phyloP scores from a whole-genome alignment of 768 basidiomycete genomes.

The Macrolepiota fuliginosa region DNA sequence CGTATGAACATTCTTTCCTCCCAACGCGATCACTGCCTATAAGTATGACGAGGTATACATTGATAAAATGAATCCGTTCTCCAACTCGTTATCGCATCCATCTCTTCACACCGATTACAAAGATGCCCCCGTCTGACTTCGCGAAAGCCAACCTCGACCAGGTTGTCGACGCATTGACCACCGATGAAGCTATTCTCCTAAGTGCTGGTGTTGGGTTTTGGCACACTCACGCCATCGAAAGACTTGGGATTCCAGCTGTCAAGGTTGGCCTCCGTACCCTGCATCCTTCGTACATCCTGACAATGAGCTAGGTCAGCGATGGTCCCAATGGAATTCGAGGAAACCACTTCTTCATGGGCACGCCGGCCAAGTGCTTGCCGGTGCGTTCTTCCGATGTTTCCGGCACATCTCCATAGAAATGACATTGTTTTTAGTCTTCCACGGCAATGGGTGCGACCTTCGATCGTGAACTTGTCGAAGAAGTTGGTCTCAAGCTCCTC shows the following conservation, averaged over 20 bases:
- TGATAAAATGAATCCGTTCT: background rate
- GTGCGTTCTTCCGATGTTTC: slow-evolving; percentile 30
- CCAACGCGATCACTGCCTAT: background rate
- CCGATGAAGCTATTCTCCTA: slow-evolving; percentile 71
- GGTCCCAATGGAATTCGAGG: slow-evolving; percentile 78
- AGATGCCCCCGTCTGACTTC: slow-evolving; percentile 70
- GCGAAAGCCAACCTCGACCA: slow-evolving; percentile 59
- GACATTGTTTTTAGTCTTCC: slow-evolving; percentile 38
- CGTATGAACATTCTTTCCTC: background rate
- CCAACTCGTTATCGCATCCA: background rate
- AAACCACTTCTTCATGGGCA: slow-evolving; percentile 78
- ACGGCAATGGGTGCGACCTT: slow-evolving; percentile 78
- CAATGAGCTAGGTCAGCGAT: slow-evolving; percentile 60
- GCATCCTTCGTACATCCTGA: background rate
- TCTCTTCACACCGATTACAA: background rate
- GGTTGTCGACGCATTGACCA: slow-evolving; percentile 63
- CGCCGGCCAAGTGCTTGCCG: slow-evolving; percentile 77
- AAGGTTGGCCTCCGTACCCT: slow-evolving; percentile 39
- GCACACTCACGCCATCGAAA: slow-evolving; percentile 65
- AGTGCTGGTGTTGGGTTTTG: slow-evolving; percentile 77
- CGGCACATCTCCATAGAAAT: background rate
- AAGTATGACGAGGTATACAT: background rate
- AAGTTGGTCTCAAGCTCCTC: slow-evolving; percentile 61
- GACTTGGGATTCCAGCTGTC: slow-evolving; percentile 68
- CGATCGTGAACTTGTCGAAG: slow-evolving; percentile 61